Conservation (phyloP, 306 rosid species). For the Vigna hirtella region DNA sequence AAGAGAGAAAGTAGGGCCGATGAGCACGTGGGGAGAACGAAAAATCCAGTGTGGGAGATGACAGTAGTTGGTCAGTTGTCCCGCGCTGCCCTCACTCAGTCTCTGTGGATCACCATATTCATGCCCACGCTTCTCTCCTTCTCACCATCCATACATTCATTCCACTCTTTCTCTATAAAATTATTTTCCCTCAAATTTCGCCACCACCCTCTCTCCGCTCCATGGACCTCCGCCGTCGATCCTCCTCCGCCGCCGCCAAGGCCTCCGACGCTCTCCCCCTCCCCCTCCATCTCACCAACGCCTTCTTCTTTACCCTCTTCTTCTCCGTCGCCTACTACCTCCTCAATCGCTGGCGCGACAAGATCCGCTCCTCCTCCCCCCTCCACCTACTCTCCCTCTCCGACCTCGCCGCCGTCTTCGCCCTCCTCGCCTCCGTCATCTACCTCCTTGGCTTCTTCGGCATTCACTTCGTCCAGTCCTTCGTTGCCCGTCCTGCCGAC, state of each 20-base stretch:
- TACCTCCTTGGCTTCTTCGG: conserved; percentile 70
- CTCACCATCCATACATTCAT: neutral
- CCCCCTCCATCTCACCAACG: conserved; percentile 58
- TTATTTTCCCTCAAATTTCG: neutral
- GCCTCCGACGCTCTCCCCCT: conserved; percentile 68
- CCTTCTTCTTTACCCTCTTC: conserved; percentile 63
- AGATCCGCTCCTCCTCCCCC: conserved; percentile 64
- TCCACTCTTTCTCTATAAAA: too few relatives aligned
- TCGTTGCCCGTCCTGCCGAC: conserved; percentile 39
- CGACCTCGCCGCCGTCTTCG: conserved; percentile 59
- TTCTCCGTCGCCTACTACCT: conserved; percentile 63
- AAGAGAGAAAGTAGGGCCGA: neutral
- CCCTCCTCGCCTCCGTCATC: conserved; percentile 63
- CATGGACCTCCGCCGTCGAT: neutral
- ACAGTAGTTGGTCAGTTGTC: neutral
- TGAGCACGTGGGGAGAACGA: neutral
- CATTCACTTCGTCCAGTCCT: conserved; percentile 64
- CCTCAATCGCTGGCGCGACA: conserved; percentile 65
- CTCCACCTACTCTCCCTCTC: conserved; percentile 60
- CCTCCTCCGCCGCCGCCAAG: conserved; percentile 39
- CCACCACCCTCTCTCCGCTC: neutral
- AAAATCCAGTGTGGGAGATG: neutral
- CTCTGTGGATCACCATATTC: neutral
- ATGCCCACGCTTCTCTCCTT: neutral
- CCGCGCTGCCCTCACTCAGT: neutral